Evolutionary conservation across 495 filamentous ascomycete species (phyloP), one percentile per base, ranked within the genome.

Genomic region (Aspergillus wentii): DNA sequence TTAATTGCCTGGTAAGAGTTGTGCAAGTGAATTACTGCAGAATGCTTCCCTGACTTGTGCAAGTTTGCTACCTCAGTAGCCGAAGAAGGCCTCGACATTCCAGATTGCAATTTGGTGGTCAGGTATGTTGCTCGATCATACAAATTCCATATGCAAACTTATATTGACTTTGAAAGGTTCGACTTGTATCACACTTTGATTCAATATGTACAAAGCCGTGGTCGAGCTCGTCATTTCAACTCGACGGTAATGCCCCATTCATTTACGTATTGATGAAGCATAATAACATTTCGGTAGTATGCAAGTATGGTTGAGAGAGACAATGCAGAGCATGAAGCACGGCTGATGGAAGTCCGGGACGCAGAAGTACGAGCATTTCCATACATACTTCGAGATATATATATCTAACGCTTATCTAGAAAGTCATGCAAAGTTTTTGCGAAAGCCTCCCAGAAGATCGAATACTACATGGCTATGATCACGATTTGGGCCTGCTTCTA

Each of bases 31-130:
- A 15, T 20, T 23, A 10, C 6, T 22, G 39, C 3, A 8, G 20
- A 19, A 33, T 35, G 3, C 14, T 35, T 19, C 14, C 15, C 45
- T 59, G 34, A 61, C 17, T 1, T 13, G 20, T 27, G 29, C 17
- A 30, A 71, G 59, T 83, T 96, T 56, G 83, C 88, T 23, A 96
- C 92, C 3, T 89, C 87, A 1, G 85, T 96, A 3, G 92, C 85
- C 2, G 92, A 98, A 57, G 92, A 98, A 61, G 92, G 92, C 4
- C 76, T 98, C 21, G 92, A 98, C 61, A 90, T 97, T 30, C 90
- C 91, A 0, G 88, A 95, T 48, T 98, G 92, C 71, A 96, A 95
- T 47, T 60, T 94, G 10, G 78, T 98, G 16, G 76, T 98, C 33
- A 74, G 82, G 66, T 72, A 46, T 17, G 33, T 20, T 18, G 13